Percentiles rank a stretch among this genome's conserved stretches.
phyloP scores from a whole-genome alignment of 495 filamentous ascomycete genomes.

The Sordaria brevicollis region DNA sequence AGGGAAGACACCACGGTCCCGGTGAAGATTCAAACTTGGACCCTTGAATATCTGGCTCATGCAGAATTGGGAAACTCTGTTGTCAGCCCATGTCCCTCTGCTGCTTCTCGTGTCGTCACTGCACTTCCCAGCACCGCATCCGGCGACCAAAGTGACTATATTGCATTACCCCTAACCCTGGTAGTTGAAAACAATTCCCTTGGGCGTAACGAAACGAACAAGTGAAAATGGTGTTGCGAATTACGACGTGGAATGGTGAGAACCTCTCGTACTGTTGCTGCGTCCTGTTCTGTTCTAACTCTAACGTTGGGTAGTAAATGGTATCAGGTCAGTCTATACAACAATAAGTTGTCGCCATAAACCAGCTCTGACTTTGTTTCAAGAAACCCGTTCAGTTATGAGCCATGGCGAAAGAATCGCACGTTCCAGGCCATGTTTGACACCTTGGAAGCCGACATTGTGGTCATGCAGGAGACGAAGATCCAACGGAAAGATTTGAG shows the following conservation, averaged over 20 bases:
- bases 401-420: constrained; percentile 82
- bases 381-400: constrained; percentile 89
- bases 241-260: constrained; percentile 87
- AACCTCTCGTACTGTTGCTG: constrained; percentile 11
- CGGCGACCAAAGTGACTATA: background rate
- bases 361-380: constrained; percentile 1
- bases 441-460: constrained; percentile 83
- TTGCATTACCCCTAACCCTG: background rate
- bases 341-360: background rate
- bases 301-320: constrained; percentile 57
- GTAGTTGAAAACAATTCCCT: background rate
- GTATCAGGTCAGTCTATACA: constrained; percentile 64
- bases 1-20: background rate
- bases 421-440: constrained; percentile 96
- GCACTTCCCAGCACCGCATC: background rate
- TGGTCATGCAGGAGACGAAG: constrained; percentile 92
- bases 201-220: background rate
- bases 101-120: background rate
- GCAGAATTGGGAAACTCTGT: background rate
- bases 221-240: constrained; percentile 57
- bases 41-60: background rate
- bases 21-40: background rate
- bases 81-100: background rate
- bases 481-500: constrained; percentile 88
- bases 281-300: background rate